Evolutionary conservation across 208 protist species (phyloP).

Genomic region (Leishmania gerbilli): DNA sequence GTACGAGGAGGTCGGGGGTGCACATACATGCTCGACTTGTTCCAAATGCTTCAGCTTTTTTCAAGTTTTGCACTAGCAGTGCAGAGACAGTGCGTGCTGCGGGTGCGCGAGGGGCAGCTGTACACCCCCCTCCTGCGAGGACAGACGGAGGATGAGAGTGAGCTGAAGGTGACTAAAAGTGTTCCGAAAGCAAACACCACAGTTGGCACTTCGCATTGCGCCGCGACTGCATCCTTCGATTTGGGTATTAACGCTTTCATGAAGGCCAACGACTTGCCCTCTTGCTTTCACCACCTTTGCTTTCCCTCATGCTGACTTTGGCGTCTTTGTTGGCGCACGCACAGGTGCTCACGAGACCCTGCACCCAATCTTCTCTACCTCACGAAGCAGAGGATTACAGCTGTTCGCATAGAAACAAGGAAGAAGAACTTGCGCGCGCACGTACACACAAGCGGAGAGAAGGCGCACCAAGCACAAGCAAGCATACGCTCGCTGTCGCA

Average conservation of each 20-base stretch:
- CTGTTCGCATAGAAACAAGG: neutral
- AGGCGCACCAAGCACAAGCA: neutral
- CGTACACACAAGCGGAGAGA: neutral
- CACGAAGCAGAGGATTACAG: neutral
- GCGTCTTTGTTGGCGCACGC: neutral
- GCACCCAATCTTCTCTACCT: neutral
- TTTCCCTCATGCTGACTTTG: neutral
- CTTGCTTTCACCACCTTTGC: neutral
- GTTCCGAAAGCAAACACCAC: neutral
- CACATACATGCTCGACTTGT: neutral
- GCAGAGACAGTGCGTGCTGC: neutral
- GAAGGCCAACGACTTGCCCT: neutral
- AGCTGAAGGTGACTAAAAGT: neutral
- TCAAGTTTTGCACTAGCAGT: neutral
- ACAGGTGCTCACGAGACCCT: neutral
- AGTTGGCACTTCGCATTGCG: neutral
- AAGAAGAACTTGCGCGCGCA: neutral
- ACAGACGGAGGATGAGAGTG: neutral
- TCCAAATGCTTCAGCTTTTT: neutral
- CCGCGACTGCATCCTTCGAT: neutral
- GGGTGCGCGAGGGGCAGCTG: neutral
- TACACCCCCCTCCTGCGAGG: neutral
- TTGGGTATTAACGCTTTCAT: neutral
- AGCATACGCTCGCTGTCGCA: neutral
- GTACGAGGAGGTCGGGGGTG: neutral